phyloP scores from a whole-genome alignment of 2,329 filamentous ascomycete genomes.

The Hypoxylon sp. region DNA sequence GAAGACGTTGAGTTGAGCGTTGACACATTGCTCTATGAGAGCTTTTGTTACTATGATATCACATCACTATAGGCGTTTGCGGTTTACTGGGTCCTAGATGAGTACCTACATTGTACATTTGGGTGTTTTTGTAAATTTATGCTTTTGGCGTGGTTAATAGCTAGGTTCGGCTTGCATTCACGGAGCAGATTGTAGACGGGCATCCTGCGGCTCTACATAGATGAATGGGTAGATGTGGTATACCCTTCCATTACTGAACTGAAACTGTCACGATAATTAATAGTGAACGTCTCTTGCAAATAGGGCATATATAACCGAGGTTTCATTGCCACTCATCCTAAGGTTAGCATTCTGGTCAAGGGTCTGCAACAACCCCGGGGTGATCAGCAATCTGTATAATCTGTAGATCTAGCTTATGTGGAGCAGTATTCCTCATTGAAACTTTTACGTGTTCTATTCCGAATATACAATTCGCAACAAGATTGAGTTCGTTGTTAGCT shows the following conservation, averaged over 20 bases:
- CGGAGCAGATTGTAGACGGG: slow-evolving; percentile 9
- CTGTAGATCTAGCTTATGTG: neutral
- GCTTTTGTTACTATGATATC: slow-evolving; percentile 19
- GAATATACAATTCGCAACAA: neutral
- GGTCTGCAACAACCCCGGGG: neutral
- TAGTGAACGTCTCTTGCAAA: neutral
- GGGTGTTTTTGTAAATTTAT: slow-evolving; percentile 5
- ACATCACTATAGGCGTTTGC: slow-evolving; percentile 29
- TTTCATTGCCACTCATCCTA: neutral
- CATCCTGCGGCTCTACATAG: slow-evolving; percentile 6
- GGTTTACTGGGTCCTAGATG: slow-evolving; percentile 15
- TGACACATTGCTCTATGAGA: neutral
- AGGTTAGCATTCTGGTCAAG: neutral
- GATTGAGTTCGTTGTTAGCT: neutral
- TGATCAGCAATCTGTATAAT: neutral
- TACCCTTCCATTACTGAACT: neutral
- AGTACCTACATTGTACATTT: slow-evolving; percentile 10
- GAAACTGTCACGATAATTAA: neutral
- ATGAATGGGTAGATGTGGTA: slow-evolving; percentile 6
- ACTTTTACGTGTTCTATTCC: neutral
- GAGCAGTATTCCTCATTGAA: neutral
- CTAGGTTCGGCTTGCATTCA: slow-evolving; percentile 26
- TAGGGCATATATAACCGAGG: neutral
- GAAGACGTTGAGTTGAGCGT: neutral
- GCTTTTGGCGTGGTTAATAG: slow-evolving; percentile 17